Base-by-base conservation (phyloP, 2,329 filamentous ascomycete genomes). In the Verticillium klebahnii region DNA sequence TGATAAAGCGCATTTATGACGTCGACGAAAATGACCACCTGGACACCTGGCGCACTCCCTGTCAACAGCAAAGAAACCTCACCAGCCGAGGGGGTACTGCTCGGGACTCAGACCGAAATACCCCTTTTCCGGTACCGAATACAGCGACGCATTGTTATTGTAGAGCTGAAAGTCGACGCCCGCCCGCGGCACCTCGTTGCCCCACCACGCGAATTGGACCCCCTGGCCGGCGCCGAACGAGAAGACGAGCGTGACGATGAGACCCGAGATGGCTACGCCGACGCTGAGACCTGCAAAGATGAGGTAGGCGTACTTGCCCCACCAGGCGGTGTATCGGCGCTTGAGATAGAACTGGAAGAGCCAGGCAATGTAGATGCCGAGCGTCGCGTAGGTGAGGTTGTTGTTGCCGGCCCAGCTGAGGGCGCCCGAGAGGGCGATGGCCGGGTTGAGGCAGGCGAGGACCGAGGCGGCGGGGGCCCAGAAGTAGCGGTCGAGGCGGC, bases 231-330 rank as follows among this genome's bases (percentile, higher is more conserved):
- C 66, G 25, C 65, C 66, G 37, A 68, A 68, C 32, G 60, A 62
- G 57, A 68, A 67, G 32, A 67, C 67, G 31, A 68, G 62, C 67
- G 79, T 78, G 68, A 78, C 77, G 64, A 80, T 65, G 19, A 80
- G 68, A 14, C 73, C 78, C 45, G 71, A 73, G 54, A 80, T 66
- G 31, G 78, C 78, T 4, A 81, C 71, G 8, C 77, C 78, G 5
- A 75, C 76, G 11, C 73, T 76, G 59, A 81, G 66, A 6, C 76
- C 76, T 0, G 78, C 75, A 11, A 75, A 78, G 3, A 81, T 68
- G 3, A 78, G 73, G 65, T 79, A 81, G 67, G 80, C 80, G 69
- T 80, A 81, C 71, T 80, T 77, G 56, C 76, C 72, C 76, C 77
- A 80, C 76, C 77, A 80, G 1, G 77, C 76, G 57, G 76, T 65